Conservation (phyloP, 1,284 basidiomycete genomes). For the Malassezia equina region DNA sequence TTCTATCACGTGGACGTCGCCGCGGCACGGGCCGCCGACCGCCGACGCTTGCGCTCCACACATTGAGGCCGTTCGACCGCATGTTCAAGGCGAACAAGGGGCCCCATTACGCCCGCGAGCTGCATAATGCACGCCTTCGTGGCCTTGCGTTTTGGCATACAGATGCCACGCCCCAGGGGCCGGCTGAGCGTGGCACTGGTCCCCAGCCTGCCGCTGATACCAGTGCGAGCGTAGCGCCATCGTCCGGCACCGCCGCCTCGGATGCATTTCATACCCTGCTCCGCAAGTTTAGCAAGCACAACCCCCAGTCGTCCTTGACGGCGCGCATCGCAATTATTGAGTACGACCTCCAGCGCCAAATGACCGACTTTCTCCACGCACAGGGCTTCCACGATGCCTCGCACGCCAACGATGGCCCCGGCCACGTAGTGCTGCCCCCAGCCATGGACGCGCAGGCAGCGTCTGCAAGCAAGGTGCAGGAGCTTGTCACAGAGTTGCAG, state of each 20-base stretch:
- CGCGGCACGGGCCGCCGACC: background rate
- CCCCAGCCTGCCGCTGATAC: background rate
- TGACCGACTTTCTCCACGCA: conserved; percentile 22
- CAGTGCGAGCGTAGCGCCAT: conserved; percentile 1
- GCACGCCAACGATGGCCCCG: conserved; percentile 24
- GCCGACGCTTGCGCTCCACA: background rate
- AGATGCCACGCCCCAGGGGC: background rate
- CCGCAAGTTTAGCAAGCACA: conserved; percentile 48
- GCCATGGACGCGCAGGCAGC: conserved; percentile 19
- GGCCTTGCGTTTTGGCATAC: conserved; percentile 26
- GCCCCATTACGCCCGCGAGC: conserved; percentile 35
- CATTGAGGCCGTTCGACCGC: background rate
- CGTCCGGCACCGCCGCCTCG: conserved; percentile 22
- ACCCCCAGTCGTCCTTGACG: conserved; percentile 24
- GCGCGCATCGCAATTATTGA: conserved; percentile 23
- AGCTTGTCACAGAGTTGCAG: conserved; percentile 21
- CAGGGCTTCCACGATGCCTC: conserved; percentile 28
- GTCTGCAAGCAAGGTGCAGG: conserved; percentile 21
- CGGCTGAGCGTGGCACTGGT: background rate
- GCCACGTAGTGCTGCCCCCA: conserved; percentile 30
- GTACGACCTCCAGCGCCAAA: conserved; percentile 25
- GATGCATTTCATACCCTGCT: conserved; percentile 30
- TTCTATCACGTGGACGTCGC: background rate
- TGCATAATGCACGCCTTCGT: conserved; percentile 37
- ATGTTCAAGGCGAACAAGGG: conserved; percentile 25